These are phyloP conservation scores for Pseudogymnoascus sp. DNA, from an alignment of 2,329 filamentous ascomycete species.

Conservation along the genomic window DNA sequence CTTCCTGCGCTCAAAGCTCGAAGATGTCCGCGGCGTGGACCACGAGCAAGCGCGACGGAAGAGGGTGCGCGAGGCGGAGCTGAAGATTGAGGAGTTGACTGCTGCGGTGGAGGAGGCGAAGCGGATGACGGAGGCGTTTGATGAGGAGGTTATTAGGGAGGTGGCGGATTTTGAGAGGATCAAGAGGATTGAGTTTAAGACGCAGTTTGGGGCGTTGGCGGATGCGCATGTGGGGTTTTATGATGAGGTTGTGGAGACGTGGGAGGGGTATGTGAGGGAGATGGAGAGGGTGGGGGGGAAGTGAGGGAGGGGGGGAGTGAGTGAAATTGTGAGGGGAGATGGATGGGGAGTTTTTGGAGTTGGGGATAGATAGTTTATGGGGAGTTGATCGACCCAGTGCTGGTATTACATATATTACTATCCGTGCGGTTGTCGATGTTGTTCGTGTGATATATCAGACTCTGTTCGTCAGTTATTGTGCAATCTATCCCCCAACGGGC, in stretches of 20 bases:
- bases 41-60: slow-evolving; percentile 88
- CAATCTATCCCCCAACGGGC: background rate
- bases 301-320: background rate
- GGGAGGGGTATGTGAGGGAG: slow-evolving; percentile 84
- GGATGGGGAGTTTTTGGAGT: slow-evolving; percentile 2
- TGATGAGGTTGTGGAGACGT: slow-evolving; percentile 67
- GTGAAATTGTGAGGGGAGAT: background rate
- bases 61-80: slow-evolving; percentile 79
- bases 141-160: slow-evolving; percentile 91
- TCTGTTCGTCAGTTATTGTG: background rate
- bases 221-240: slow-evolving; percentile 87
- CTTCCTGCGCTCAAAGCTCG: slow-evolving; percentile 88
- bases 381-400: background rate
- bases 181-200: slow-evolving; percentile 87
- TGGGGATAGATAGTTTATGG: background rate
- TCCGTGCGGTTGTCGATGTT: background rate
- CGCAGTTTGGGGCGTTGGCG: slow-evolving; percentile 74
- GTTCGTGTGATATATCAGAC: background rate
- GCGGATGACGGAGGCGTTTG: slow-evolving; percentile 83
- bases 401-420: slow-evolving; percentile 4
- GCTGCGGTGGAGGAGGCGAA: slow-evolving; percentile 83
- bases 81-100: slow-evolving; percentile 87
- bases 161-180: slow-evolving; percentile 93
- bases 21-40: slow-evolving; percentile 93
- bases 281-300: slow-evolving; percentile 62